Base-by-base conservation (phyloP, 768 basidiomycete species). In the Trichaptum fuscoviolaceum region DNA sequence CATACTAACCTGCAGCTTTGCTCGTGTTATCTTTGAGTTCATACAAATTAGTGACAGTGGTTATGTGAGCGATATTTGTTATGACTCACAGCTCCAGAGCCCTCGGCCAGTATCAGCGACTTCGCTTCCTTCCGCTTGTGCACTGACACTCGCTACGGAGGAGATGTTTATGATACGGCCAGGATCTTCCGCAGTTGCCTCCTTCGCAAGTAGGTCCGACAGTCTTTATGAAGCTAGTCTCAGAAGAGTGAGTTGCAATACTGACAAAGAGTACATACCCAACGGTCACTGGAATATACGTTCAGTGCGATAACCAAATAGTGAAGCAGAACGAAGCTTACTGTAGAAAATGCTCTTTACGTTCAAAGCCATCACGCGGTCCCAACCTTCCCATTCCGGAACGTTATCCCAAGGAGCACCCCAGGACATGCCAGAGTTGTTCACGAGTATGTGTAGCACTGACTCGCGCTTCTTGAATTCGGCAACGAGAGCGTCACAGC, bases 321-420 rank as follows among this genome's bases (percentile, higher is more conserved):
- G 64, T 52, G 12, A 34, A 64, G 24, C 12, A 66, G 23, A 65
- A 52, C 27, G 23, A 24, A 42, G 63, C 88, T 67, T 68, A 92
- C 91, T 81, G 77, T 93, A 95, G 71, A 92, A 95, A 58, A 91
- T 80, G 67, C 87, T 87, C 79, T 95, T 95, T 63, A 95, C 92
- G 72, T 95, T 95, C 42, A 94, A 85, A 24, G 85, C 84, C 74
- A 94, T 84, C 52, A 95, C 81, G 36, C 89, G 87, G 69, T 95
- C 92, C 93, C 93, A 95, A 0, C 93, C 93, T 69, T 87, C 87
- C 70, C 86, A 86, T 75, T 94, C 92, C 0, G 92, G 91, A 68
- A 91, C 85, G 69, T 76, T 78, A 10, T 84, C 78, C 73, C 82
- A 91, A 0, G 86, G 81, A 8, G 88, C 86, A 20, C 90, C 92